phyloP scores from a whole-genome alignment of 2,329 filamentous ascomycete genomes.

The Escovopsis weberi region DNA sequence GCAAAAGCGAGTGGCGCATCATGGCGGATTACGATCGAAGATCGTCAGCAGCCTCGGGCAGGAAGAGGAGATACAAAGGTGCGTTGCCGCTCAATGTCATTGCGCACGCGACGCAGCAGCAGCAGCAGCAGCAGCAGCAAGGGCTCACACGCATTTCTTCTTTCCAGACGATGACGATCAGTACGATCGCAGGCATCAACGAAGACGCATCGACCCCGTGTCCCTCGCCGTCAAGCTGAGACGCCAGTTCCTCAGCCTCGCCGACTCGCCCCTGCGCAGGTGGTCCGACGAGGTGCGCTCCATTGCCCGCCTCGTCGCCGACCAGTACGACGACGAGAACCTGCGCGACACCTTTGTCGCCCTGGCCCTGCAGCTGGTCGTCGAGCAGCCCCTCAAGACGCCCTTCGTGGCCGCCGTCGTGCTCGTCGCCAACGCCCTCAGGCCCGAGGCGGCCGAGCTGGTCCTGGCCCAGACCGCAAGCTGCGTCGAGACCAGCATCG shows the following conservation, averaged over 20 bases:
- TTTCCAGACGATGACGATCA: constrained; percentile 56
- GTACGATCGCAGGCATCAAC: constrained; percentile 57
- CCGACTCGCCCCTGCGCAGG: constrained; percentile 64
- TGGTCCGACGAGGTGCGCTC: constrained; percentile 65
- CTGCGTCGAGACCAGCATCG: constrained; percentile 51
- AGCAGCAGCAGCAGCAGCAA: not conserved
- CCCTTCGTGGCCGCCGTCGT: constrained; percentile 81
- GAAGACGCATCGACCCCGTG: constrained; percentile 56
- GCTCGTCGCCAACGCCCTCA: constrained; percentile 63
- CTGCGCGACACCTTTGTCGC: constrained; percentile 59
- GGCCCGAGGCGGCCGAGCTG: constrained; percentile 58
- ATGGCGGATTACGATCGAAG: constrained; percentile 46
- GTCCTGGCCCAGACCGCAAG: constrained; percentile 50
- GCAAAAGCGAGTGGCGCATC: constrained; percentile 3
- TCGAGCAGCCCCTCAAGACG: constrained; percentile 96
- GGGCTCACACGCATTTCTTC: not conserved
- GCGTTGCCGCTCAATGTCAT: constrained; percentile 12
- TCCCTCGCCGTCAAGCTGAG: constrained; percentile 58
- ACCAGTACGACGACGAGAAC: constrained; percentile 76
- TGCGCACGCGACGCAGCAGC: not conserved
- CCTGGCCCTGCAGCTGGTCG: constrained; percentile 58
- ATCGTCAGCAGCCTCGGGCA: constrained; percentile 38
- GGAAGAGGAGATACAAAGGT: constrained; percentile 76
- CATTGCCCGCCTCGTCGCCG: constrained; percentile 62
- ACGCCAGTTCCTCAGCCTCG: constrained; percentile 64